Evolutionary conservation across 2,329 filamentous ascomycete species (phyloP), one percentile per base, ranked within the genome.

Genomic region (Paecilomyces sp.): DNA sequence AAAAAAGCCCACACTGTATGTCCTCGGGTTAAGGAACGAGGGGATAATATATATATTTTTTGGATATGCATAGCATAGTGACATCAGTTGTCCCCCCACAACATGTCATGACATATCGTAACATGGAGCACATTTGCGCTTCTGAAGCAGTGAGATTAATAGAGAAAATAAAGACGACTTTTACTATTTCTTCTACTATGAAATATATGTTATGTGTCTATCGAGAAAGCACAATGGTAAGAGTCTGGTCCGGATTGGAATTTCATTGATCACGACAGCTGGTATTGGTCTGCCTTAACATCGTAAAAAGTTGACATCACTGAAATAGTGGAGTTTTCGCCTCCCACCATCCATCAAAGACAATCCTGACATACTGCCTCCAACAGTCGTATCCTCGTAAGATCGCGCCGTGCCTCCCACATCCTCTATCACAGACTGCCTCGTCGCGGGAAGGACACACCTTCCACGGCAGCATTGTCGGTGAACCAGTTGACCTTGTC

Each of bases 401-500:
- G 31, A 22, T 56, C 34, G 30, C n/a, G 18, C n/a, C 30, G 54
- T 28, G 25, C 8, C 54, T 60, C 52, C 56, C 22, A 57, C 9
- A 33, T 30, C 15, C 25, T 56, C 54, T 53, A 58, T 77, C 71
- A 87, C 62, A 88, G 74, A 69, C 82, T 88, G 22, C 89, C 87
- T 66, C 89, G 87, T 71, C 89, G 83, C 25, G 92, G 91, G 71
- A 91, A 97, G 62, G 82, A 80, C 12, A 99, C 90, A 3, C 91
- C 92, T 70, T 96, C 88, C 12, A 95, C 87, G 54, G 94, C 93
- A 3, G 89, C 81, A 69, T 87, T 83, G 73, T 97, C 94, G 52
- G 92, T 91, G 73, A 99, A 97, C 94, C 94, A 99, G 77, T 87
- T 94, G 70, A 92, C 91, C 68, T 91, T 88, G 65, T 96, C 92